phyloP scores from a whole-genome alignment of 495 filamentous ascomycete genomes.

The Glonium stellatum region DNA sequence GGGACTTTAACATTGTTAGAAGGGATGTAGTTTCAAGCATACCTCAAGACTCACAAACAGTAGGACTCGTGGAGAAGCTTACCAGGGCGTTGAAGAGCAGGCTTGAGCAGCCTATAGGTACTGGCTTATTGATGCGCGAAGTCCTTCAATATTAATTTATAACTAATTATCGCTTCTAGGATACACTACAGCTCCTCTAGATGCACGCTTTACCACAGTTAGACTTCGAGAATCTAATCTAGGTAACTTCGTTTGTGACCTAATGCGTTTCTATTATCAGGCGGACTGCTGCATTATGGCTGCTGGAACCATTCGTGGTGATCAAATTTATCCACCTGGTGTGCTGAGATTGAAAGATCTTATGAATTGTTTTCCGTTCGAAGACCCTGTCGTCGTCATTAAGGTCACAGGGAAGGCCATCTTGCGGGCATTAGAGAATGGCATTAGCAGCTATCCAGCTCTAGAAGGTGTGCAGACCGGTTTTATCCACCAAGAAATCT shows the following conservation, averaged over 20 bases:
- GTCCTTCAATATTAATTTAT: neutral
- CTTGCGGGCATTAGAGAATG: conserved; percentile 72
- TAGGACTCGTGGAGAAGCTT: conserved; percentile 55
- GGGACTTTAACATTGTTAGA: conserved; percentile 72
- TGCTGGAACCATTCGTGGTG: conserved; percentile 80
- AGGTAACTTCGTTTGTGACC: conserved; percentile 83
- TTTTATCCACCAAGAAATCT: neutral
- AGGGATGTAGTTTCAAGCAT: conserved; percentile 64
- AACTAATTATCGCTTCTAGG: conserved; percentile 29
- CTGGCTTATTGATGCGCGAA: neutral
- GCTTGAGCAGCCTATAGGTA: conserved; percentile 68
- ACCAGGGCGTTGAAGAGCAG: conserved; percentile 65
- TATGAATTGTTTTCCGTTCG: conserved; percentile 66
- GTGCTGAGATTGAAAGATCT: conserved; percentile 71
- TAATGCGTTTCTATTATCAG: conserved; percentile 75
- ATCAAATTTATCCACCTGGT: conserved; percentile 80
- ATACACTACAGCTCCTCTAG: conserved; percentile 69
- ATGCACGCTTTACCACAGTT: conserved; percentile 79
- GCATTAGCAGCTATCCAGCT: conserved; percentile 69
- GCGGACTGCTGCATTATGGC: conserved; percentile 81
- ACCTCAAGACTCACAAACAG: conserved; percentile 50
- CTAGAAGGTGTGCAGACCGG: conserved; percentile 53
- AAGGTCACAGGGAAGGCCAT: conserved; percentile 59
- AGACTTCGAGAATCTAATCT: conserved; percentile 70
- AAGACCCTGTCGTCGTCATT: conserved; percentile 79